These are phyloP conservation scores for Pugionium dolabratum DNA, from an alignment of 345 rosid genomes.

Conservation along the genomic window DNA sequence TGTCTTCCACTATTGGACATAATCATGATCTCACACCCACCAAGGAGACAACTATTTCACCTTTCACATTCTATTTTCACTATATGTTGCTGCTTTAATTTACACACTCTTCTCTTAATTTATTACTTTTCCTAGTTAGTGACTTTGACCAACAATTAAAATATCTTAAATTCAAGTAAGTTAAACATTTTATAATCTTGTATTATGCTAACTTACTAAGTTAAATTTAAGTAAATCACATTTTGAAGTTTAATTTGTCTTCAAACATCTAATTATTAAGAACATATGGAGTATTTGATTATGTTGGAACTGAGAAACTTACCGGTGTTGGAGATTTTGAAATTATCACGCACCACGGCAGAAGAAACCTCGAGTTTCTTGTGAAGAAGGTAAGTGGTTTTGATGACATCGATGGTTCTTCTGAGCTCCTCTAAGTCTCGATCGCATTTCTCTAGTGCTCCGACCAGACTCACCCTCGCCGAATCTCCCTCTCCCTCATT, in stretches of 20 bases:
- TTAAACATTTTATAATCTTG: no score
- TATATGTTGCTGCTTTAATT: no score
- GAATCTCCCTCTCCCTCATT: conserved; percentile 55
- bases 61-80: no score
- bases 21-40: conserved; percentile 32
- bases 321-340: conserved; percentile 46
- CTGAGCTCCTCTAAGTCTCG: conserved; percentile 70
- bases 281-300: neutral
- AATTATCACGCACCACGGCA: neutral
- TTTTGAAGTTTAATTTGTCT: no score
- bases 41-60: conserved; percentile 23
- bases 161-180: no score
- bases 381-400: conserved; percentile 36
- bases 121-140: no score
- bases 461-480: conserved; percentile 58
- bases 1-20: conserved; percentile 40
- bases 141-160: no score
- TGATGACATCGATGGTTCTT: conserved; percentile 64
- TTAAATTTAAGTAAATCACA: no score
- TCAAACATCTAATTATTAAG: no score
- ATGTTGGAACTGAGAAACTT: neutral
- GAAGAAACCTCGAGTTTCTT: conserved; percentile 26
- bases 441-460: conserved; percentile 79
- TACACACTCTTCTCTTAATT: no score
- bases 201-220: no score